Evolutionary conservation across 805 yeast species (phyloP), one percentile per base, ranked within the genome.

Genomic region (Candida khao-thaluensis): DNA sequence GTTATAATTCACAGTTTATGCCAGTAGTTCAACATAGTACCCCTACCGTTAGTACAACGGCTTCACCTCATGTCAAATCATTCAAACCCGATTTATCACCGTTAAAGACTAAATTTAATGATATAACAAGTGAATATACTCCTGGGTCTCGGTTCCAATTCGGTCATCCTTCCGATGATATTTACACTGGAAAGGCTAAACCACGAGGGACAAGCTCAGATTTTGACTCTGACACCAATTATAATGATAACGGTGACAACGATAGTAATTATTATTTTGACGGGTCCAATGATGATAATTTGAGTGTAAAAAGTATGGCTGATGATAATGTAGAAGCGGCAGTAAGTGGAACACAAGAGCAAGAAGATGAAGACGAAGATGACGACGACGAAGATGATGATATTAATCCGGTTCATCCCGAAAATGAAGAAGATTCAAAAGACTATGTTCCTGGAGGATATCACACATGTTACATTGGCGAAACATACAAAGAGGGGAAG

Each of bases 381-480:
- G 30, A 28, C 4, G 37, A 32, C 16, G 42, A 38, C 10, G 54
- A 47, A n/a, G 63, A 54, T n/a, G 54, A 46, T 16, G 64, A 56
- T 9, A 56, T 50, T 9, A 55, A 48, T 14, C 29, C 50, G 5
- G 54, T 62, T 4, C 57, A 63, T 37, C 64, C 65, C 7, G 66
- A 63, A 26, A 83, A 86, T 51, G 99, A 93, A 58, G 99, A 93
- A 62, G 85, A 85, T 43, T 66, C 74, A 32, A 79, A 79, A 41
- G 99, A 93, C 62, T 93, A 93, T 61, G 79, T 79, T 42, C 79
- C 81, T 7, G 98, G 98, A 17, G 99, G 99, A 0, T 93, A 93
- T 59, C 99, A 93, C 56, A 96, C 99, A 0, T 93, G 95, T 9
- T 79, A 64, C 48, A 79, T 88, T 35, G 98, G 98, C 5, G 99